These are phyloP conservation scores for Gelatoporia subvermispora DNA, from an alignment of 768 basidiomycete species.

Conservation along the genomic window DNA sequence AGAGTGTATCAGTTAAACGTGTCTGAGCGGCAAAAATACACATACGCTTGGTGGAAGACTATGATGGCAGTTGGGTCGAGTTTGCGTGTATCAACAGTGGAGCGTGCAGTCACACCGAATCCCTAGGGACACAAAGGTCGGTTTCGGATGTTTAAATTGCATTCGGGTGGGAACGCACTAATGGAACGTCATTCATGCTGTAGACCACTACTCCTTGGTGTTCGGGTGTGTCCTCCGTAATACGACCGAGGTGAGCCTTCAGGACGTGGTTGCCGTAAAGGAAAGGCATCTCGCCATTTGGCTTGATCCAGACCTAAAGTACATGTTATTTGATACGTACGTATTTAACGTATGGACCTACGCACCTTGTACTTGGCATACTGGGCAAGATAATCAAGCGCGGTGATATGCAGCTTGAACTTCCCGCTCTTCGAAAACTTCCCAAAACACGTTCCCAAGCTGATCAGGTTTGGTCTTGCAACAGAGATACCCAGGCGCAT, in stretches of 20 bases:
- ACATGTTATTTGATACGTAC: background rate
- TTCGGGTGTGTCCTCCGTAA: slow-evolving; percentile 98
- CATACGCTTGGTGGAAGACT: slow-evolving; percentile 97
- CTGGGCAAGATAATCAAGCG: slow-evolving; percentile 88
- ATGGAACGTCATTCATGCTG: slow-evolving; percentile 91
- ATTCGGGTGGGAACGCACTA: slow-evolving; percentile 47
- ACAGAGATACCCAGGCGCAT: slow-evolving; percentile 92
- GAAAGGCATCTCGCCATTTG: slow-evolving; percentile 99
- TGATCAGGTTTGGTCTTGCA: slow-evolving; percentile 87
- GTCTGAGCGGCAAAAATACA: background rate
- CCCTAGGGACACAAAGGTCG: slow-evolving; percentile 66
- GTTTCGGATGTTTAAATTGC: slow-evolving; percentile 8
- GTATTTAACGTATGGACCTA: background rate
- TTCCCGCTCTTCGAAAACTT: slow-evolving; percentile 97
- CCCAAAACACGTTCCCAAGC: slow-evolving; percentile 93
- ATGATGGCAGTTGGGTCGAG: slow-evolving; percentile 95
- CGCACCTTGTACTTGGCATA: slow-evolving; percentile 96
- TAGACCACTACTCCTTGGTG: slow-evolving; percentile 97
- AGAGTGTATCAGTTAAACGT: slow-evolving; percentile 3
- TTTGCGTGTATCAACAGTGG: slow-evolving; percentile 94
- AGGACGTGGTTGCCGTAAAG: slow-evolving; percentile 97
- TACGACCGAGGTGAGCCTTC: slow-evolving; percentile 97
- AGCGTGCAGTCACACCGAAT: slow-evolving; percentile 94
- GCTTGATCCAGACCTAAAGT: slow-evolving; percentile 93
- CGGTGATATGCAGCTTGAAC: slow-evolving; percentile 94